Evolutionary conservation across 108 stramenopile genomes (phyloP), one percentile per base, ranked within the genome.

Genomic region (Discostella pseudostelligera): DNA sequence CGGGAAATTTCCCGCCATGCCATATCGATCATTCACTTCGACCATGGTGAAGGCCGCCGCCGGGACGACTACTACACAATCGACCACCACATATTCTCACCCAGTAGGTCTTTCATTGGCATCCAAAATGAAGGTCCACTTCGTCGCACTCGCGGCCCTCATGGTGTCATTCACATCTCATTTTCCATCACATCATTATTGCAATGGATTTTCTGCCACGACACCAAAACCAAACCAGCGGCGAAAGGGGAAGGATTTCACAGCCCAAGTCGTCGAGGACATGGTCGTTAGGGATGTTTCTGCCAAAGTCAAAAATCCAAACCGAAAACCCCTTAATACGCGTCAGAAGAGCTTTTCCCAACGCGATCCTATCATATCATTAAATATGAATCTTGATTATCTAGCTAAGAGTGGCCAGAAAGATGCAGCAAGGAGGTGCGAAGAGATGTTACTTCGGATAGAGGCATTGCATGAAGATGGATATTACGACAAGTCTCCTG

Each of bases 351-450:
- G 53, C 29, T 54, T 54, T 35, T 54, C 53, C n/a, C 53, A 54
- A 54, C 53, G 58, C n/a, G 72, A 78, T 50, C 89, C 89, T 3
- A 67, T 90, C 0, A 62, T 80, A 35, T 84, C 83, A 1, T 80
- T 90, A 14, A 90, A 90, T 54, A 56, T 90, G 17, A 90, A 90
- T 60, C 68, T 90, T 8, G 85, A 87, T 58, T 72, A 80, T 29
- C 57, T 90, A 50, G 86, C 83, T 16, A 78, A 79, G 39, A 68
- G 65, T 16, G 54, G 53, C 14, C 85, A 84, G 56, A 53, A 46
- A n/a, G 75, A 78, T n/a, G 83, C 84, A 13, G 81, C 83, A 0
- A 46, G 56, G 10, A 74, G 81, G 24, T 86, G 86, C 26, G 84
- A 90, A 65, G 83, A 87, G 63, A 62, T 90, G 53, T 65, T 87